Evolutionary conservation across 2,329 filamentous ascomycete species (phyloP).

Genomic region (Colletotrichum coccodes): DNA sequence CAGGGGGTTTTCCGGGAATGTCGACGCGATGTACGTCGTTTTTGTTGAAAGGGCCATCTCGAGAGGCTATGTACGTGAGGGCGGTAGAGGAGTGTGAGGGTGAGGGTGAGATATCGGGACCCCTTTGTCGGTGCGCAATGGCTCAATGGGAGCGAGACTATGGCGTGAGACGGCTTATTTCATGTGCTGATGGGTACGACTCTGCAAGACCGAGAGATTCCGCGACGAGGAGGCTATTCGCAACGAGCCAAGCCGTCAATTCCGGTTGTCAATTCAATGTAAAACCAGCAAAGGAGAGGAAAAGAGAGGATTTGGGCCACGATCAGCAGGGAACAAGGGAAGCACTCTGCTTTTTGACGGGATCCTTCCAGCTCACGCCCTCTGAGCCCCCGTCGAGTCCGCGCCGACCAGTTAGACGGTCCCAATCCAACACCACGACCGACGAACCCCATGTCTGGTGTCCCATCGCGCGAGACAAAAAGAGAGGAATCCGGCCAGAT

Average conservation of each 20-base stretch:
- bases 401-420: not conserved
- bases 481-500: not conserved
- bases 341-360: not conserved
- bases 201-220: not conserved
- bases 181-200: not conserved
- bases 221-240: not conserved
- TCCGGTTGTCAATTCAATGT: not conserved
- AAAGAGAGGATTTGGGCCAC: not conserved
- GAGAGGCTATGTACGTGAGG: not conserved
- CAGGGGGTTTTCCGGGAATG: slow-evolving; percentile 34
- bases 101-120: too few relatives aligned
- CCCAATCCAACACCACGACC: not conserved
- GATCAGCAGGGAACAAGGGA: not conserved
- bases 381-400: not conserved
- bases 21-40: slow-evolving; percentile 27
- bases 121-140: too few relatives aligned
- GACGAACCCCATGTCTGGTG: not conserved
- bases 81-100: not conserved
- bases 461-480: not conserved
- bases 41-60: slow-evolving; percentile 10
- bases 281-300: not conserved
- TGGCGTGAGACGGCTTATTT: not conserved
- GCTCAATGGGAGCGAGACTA: not conserved
- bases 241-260: not conserved
- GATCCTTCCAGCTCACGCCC: not conserved